Evolutionary conservation across 805 yeast species (phyloP), one percentile per base, ranked within the genome.

Genomic region (Candida koratica): DNA sequence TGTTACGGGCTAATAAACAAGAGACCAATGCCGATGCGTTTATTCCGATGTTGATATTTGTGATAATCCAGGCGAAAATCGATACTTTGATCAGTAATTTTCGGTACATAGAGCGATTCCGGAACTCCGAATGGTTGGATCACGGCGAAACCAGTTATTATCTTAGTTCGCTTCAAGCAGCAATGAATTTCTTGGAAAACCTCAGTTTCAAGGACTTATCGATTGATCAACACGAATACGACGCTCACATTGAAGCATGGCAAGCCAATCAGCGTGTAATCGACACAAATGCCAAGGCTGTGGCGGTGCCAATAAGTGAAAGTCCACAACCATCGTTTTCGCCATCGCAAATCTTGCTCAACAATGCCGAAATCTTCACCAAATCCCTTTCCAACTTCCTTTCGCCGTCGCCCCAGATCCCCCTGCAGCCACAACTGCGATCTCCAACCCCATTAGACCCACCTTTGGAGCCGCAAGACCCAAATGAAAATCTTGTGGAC

Each of bases 61-160:
- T 90, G 8, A 73, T 89, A 2, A 56, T 90, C 30, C 80, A 79
- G 47, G 78, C 90, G 1, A 75, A 76, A 38, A 77, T 87, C 1
- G 63, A 62, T 25, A 61, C 77, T 46, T 59, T 93, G n/a, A 71
- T 77, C 11, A 84, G 96, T 7, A 90, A 90, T 53, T 60, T 89
- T 41, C 77, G 75, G 41, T 93, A 87, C 57, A 86, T 93, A 45
- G 95, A 88, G 55, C 67, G 93, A 34, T 93, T 84, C 56, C 64
- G 97, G 45, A 79, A 76, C 37, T 79, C 76, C 5, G 84, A 77
- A 28, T 82, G 84, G 68, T 64, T 84, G 31, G 70, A 71, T 27
- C 68, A 62, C 41, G 97, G 98, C 6, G 99, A 93, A 55, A 81
- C 90, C 0, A 84, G 93, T 27, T 93, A 93, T 58, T 93, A 93